These are phyloP conservation scores for Ramularia endophylla DNA, from an alignment of 2,329 filamentous ascomycete genomes.

Conservation along the genomic window DNA sequence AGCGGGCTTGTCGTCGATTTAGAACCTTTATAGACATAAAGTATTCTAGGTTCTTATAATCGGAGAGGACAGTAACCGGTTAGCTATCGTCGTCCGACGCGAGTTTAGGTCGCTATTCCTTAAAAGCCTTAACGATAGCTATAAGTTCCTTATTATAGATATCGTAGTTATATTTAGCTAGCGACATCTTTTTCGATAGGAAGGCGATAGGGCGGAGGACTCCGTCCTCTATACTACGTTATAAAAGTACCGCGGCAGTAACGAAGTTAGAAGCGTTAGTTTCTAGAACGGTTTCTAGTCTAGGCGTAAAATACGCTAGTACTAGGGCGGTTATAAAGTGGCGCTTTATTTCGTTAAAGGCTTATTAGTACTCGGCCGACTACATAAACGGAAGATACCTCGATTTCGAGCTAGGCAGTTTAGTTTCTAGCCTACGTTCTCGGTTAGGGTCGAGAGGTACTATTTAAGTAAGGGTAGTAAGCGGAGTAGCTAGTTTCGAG, in stretches of 20 bases:
- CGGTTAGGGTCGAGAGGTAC: not conserved
- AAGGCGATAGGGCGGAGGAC: not conserved
- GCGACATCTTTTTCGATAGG: conserved; percentile 1
- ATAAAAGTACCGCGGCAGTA: not conserved
- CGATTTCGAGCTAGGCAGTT: not conserved
- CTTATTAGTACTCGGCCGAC: not conserved
- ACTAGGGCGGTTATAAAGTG: not conserved
- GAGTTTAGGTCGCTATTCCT: not conserved
- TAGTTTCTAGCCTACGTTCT: not conserved
- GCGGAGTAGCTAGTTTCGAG: not conserved
- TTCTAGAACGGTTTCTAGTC: not conserved
- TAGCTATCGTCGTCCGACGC: not conserved
- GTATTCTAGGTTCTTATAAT: too few species aligned
- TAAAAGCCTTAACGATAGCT: too few species aligned
- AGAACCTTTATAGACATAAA: too few species aligned
- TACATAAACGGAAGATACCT: not conserved
- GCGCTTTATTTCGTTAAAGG: not conserved
- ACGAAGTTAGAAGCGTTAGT: not conserved
- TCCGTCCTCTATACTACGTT: not conserved
- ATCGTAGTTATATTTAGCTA: too few species aligned
- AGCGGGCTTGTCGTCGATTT: too few species aligned
- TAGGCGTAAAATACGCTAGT: not conserved
- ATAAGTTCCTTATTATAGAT: too few species aligned
- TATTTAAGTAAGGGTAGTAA: not conserved
- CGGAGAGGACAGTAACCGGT: too few species aligned